These are phyloP conservation scores for Pholiota adiposa DNA, from an alignment of 1,284 basidiomycete genomes.

Conservation along the genomic window DNA sequence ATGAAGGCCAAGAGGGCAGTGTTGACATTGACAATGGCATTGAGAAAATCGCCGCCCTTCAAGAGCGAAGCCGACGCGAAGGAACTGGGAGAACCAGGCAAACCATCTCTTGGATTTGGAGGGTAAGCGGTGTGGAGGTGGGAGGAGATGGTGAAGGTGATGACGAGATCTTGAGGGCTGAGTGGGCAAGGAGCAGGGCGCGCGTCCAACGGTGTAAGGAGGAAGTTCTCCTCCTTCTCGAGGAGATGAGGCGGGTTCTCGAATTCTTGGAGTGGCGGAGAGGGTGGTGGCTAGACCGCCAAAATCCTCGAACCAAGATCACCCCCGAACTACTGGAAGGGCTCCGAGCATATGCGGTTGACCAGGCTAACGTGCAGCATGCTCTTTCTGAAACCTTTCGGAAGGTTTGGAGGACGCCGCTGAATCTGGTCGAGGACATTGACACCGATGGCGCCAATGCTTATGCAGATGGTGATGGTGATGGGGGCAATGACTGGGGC, in stretches of 20 bases:
- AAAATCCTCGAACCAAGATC: neutral
- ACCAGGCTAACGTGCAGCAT: neutral
- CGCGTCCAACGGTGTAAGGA: constrained; percentile 7
- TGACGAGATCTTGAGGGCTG: neutral
- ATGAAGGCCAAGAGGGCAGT: neutral
- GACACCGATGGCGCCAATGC: neutral
- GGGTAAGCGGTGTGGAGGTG: neutral
- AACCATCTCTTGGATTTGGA: constrained; percentile 16
- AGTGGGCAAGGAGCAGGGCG: constrained; percentile 14
- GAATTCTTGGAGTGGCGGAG: constrained; percentile 10
- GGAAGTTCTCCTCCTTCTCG: constrained; percentile 13
- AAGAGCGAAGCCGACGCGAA: neutral
- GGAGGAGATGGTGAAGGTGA: neutral
- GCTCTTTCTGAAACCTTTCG: neutral
- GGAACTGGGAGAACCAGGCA: neutral
- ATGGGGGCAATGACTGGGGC: neutral
- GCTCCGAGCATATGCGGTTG: neutral
- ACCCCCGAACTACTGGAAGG: neutral
- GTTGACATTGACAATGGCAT: neutral
- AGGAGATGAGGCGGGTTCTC: constrained; percentile 14
- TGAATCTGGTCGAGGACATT: neutral
- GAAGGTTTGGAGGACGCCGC: neutral
- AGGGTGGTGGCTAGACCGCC: constrained; percentile 2
- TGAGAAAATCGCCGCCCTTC: neutral
- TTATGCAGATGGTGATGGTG: neutral